These are phyloP conservation scores for Podospora conica DNA, from an alignment of 495 filamentous ascomycete species.

Conservation along the genomic window DNA sequence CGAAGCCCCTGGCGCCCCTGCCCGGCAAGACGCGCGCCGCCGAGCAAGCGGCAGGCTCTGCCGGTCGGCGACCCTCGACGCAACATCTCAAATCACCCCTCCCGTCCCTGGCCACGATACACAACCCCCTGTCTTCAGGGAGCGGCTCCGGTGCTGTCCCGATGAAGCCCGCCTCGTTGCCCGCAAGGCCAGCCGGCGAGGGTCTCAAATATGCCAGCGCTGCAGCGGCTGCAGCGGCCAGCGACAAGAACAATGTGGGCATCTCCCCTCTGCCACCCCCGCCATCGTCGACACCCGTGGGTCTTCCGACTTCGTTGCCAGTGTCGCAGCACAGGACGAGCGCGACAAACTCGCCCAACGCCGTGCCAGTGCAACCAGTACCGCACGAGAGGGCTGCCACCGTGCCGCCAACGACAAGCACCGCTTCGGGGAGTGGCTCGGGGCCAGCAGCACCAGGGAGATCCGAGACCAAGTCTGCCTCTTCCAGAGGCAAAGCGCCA, in stretches of 20 bases:
- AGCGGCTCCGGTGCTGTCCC: slow-evolving; percentile 48
- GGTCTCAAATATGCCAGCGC: slow-evolving; percentile 95
- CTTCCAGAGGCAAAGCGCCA: slow-evolving; percentile 37
- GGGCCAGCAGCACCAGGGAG: slow-evolving; percentile 13
- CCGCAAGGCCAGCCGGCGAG: slow-evolving; percentile 77
- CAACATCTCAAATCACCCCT: slow-evolving; percentile 87
- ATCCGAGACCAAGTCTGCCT: slow-evolving; percentile 20
- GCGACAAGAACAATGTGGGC: slow-evolving; percentile 91
- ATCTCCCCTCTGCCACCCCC: slow-evolving; percentile 88
- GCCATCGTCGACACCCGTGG: slow-evolving; percentile 43
- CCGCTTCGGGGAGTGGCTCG: slow-evolving; percentile 13
- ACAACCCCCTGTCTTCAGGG: slow-evolving; percentile 54
- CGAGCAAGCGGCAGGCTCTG: slow-evolving; percentile 40
- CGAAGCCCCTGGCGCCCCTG: slow-evolving; percentile 37
- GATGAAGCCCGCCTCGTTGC: slow-evolving; percentile 91
- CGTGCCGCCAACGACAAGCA: slow-evolving; percentile 18
- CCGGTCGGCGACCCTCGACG: slow-evolving; percentile 71
- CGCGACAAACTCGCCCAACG: slow-evolving; percentile 40
- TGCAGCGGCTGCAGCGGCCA: slow-evolving; percentile 88
- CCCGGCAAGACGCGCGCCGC: slow-evolving; percentile 50
- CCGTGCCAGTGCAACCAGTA: slow-evolving; percentile 35
- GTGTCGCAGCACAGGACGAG: slow-evolving; percentile 35
- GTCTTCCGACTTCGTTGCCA: slow-evolving; percentile 46
- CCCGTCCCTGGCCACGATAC: slow-evolving; percentile 80
- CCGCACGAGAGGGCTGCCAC: slow-evolving; percentile 31